Base-by-base conservation (phyloP, 2,329 filamentous ascomycete species). In the Claviceps digitariae region DNA sequence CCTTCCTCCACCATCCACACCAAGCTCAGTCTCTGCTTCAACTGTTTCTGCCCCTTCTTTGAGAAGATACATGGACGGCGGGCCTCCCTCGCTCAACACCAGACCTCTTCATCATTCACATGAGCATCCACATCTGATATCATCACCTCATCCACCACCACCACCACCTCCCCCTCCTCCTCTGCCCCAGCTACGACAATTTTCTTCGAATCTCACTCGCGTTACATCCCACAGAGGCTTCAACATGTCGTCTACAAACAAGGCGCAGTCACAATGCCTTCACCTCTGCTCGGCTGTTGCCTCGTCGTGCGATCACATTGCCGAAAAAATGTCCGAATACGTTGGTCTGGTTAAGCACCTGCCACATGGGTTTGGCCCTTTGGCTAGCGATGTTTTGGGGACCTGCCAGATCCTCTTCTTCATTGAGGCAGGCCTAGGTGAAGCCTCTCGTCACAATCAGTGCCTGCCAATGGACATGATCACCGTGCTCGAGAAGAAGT, bases 381-480 rank as follows among this genome's bases (percentile, higher is more conserved):
- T 87, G 21, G 81, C 83, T 10, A 75, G 77, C 56, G 81, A 83
- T 57, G 85, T 86, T 61, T 74, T 87, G 54, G 82, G 86, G 53
- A 78, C 81, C 5, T 83, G 79, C 63, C 76, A 81, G 52, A 77
- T 82, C 44, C 71, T 87, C 44, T 84, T 82, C 72, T 77, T 79
- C n/a, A 81, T 86, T 56, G 82, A 86, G 65, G 76, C 79, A 23
- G 83, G 83, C 5, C 72, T 87, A 52, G 66, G 69, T n/a, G 76
- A 81, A 59, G 75, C 72, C 46, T 66, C 71, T 31, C 71, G 73
- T 43, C 73, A 71, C 21, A 68, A 70, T 17, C 76, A 78, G 57
- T 68, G 72, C 17, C 73, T 86, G 20, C 80, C 83, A 0, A 60
- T 67, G 4, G 82, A 86, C 53, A 77, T 85, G 65, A 71, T 78